phyloP scores from a whole-genome alignment of 2,329 filamentous ascomycete genomes.

The Botrytis aclada region DNA sequence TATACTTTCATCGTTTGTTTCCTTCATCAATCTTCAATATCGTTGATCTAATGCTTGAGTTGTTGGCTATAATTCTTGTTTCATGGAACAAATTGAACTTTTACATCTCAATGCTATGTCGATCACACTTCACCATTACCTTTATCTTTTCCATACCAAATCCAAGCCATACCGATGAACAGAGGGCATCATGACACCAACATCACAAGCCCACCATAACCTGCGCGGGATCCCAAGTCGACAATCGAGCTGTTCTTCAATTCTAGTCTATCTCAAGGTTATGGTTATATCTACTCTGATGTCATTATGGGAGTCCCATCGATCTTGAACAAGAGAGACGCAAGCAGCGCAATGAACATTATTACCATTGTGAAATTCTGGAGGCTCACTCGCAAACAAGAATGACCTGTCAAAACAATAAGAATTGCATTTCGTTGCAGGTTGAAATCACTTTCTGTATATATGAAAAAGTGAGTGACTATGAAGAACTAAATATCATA shows the following conservation, averaged over 20 bases:
- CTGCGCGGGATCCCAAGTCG: not conserved
- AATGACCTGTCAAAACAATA: not conserved
- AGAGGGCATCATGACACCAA: not conserved
- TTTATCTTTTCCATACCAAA: not conserved
- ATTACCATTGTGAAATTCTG: not conserved
- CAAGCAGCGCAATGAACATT: not conserved
- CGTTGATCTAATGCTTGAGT: not conserved
- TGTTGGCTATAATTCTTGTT: not conserved
- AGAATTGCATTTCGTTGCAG: not conserved
- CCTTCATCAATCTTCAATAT: not conserved
- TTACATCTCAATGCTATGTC: not conserved
- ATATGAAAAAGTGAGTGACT: not conserved
- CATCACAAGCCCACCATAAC: not conserved
- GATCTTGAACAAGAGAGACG: not conserved
- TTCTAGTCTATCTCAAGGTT: fast-evolving
- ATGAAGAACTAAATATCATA: not conserved
- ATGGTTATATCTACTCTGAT: not conserved
- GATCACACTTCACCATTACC: not conserved
- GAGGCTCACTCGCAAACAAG: not conserved
- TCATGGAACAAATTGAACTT: not conserved
- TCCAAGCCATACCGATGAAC: not conserved
- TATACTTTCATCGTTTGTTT: not conserved
- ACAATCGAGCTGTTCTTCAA: not conserved
- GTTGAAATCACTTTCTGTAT: not conserved
- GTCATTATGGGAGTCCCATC: not conserved